Percentiles rank a stretch among this genome's conserved stretches.
Evolutionary conservation across 2,329 filamentous ascomycete genomes (phyloP).

Genomic region (Epicoccum sorghinum): DNA sequence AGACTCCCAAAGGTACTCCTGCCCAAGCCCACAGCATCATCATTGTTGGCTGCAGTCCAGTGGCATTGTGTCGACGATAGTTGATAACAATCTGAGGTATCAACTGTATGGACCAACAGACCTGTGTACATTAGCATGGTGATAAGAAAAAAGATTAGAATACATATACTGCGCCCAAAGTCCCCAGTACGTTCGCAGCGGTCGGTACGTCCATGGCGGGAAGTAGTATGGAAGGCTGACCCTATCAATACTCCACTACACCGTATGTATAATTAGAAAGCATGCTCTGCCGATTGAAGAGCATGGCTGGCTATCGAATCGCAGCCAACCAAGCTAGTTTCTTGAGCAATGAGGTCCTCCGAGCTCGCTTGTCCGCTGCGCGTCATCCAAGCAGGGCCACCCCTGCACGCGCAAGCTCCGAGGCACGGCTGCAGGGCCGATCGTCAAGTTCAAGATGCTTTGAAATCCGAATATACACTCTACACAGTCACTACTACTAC

Average conservation of each 20-base stretch:
- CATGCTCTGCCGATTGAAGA: conserved; percentile 1
- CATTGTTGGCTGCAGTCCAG: conserved; percentile 70
- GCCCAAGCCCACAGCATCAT: conserved; percentile 75
- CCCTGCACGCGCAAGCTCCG: conserved; percentile 21
- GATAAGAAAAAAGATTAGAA: background rate
- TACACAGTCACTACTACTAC: background rate
- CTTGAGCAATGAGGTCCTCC: conserved; percentile 5
- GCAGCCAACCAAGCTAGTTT: conserved; percentile 12
- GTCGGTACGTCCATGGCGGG: conserved; percentile 59
- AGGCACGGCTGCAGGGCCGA: conserved; percentile 16
- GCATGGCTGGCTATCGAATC: background rate
- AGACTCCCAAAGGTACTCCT: conserved; percentile 69
- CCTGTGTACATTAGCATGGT: conserved; percentile 22
- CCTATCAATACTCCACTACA: background rate
- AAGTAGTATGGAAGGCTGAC: background rate
- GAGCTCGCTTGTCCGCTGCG: conserved; percentile 9
- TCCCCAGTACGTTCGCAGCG: conserved; percentile 65
- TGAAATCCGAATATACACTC: conserved; percentile 21
- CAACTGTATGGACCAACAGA: conserved; percentile 72
- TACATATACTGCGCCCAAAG: conserved; percentile 60
- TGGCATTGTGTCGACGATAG: conserved; percentile 68
- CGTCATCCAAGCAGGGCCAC: conserved; percentile 12
- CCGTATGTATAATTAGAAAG: background rate
- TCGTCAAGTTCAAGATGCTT: conserved; percentile 20
- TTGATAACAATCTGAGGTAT: conserved; percentile 74